Evolutionary conservation across 257 asterid species (phyloP).

Genomic region (Osmanthus fragrans): DNA sequence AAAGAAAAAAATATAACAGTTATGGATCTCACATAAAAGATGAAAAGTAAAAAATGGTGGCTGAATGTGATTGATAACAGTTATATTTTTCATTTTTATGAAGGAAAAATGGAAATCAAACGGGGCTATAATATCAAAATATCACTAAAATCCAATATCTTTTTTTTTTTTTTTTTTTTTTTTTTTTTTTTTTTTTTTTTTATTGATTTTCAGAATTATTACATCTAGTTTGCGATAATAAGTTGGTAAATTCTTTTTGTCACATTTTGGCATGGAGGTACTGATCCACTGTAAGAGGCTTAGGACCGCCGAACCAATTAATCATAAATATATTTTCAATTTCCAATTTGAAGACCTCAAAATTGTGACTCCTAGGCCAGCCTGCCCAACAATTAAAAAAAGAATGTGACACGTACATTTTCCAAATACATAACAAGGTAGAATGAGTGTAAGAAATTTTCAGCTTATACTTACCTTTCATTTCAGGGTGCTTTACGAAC

Average conservation of each 20-base stretch:
- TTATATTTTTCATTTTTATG: too few species aligned
- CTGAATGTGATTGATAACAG: too few species aligned
- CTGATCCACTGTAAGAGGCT: constrained; percentile 86
- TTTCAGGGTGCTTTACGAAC: constrained; percentile 77
- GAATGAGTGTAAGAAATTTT: neutral
- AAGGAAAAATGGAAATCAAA: too few species aligned
- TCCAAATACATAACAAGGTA: too few species aligned
- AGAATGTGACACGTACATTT: neutral
- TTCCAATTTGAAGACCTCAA: constrained; percentile 67
- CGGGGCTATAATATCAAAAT: too few species aligned
- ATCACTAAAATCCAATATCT: neutral
- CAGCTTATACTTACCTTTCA: constrained; percentile 51
- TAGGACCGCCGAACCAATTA: constrained; percentile 94
- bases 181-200: too few species aligned
- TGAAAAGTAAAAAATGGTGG: too few species aligned
- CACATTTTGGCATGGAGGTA: constrained; percentile 57
- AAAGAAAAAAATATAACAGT: too few species aligned
- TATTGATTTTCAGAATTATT: constrained; percentile 22
- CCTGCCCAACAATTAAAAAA: constrained; percentile 41
- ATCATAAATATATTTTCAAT: constrained; percentile 74
- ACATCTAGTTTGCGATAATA: constrained; percentile 20
- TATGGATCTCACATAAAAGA: too few species aligned
- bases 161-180: too few species aligned
- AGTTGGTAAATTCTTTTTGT: constrained; percentile 20
- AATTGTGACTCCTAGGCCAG: constrained; percentile 85